These are phyloP conservation scores for Phylloporus sp. DNA, from an alignment of 1,284 basidiomycete species.

Conservation along the genomic window DNA sequence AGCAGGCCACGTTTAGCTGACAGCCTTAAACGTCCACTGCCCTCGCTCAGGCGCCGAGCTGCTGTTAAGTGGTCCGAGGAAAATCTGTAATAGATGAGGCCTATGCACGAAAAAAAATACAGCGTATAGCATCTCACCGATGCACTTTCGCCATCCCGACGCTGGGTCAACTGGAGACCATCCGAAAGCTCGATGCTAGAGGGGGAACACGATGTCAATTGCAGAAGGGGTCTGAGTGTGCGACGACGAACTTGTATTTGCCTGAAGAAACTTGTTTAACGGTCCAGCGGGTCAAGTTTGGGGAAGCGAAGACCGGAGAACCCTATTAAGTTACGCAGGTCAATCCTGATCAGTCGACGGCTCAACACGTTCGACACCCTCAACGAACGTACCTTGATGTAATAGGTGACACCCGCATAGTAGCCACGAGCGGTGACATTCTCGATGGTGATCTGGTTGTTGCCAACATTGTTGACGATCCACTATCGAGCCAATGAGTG, in stretches of 20 bases:
- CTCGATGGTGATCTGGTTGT: constrained; percentile 1
- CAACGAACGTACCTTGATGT: not conserved
- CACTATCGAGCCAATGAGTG: not conserved
- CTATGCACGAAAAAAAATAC: not conserved
- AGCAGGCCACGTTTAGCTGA: no score
- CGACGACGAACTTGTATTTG: not conserved
- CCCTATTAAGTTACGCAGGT: not conserved
- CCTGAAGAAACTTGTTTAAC: not conserved
- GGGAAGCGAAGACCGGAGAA: not conserved
- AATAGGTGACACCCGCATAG: not conserved
- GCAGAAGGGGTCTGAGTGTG: not conserved
- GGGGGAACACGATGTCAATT: not conserved
- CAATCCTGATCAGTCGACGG: not conserved
- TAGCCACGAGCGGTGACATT: not conserved
- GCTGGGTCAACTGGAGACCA: no score
- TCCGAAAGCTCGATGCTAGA: not conserved
- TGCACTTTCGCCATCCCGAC: no score
- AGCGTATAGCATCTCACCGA: not conserved
- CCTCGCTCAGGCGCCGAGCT: not conserved
- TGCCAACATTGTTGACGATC: not conserved
- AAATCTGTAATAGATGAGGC: not conserved
- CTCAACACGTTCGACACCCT: not conserved
- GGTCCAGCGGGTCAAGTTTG: not conserved
- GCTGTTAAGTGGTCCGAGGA: no score
- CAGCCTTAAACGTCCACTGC: not conserved